A percentile compares a stretch with the other conserved stretches of the same genome.
Evolutionary conservation across 805 yeast species (phyloP).

Genomic region (Candida ipomoeae): DNA sequence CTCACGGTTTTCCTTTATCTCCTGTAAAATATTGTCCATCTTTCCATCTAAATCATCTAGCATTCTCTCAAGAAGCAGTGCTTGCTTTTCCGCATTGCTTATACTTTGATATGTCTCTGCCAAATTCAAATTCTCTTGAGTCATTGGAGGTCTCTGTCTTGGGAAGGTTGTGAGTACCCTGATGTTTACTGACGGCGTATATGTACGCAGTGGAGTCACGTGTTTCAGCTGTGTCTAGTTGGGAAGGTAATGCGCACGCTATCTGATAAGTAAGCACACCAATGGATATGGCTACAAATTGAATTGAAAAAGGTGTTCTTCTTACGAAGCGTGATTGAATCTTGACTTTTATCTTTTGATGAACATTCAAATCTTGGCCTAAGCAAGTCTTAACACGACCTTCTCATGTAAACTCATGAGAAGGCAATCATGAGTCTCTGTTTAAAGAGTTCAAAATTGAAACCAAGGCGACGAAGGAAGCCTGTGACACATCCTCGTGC

Average conservation of each 20-base stretch:
- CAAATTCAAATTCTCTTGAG: conserved; percentile 35
- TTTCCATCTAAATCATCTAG: conserved; percentile 61
- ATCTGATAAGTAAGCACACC: neutral
- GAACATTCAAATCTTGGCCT: neutral
- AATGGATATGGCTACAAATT: neutral
- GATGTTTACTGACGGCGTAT: neutral
- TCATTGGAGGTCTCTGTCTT: conserved; percentile 18
- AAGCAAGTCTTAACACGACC: neutral
- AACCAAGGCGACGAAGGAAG: conserved; percentile 67
- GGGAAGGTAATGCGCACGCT: too few species aligned
- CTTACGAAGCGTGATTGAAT: neutral
- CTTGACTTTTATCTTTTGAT: neutral
- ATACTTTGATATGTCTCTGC: conserved; percentile 58
- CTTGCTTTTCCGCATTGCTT: conserved; percentile 61
- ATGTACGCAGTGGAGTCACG: neutral
- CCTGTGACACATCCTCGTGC: conserved; percentile 83
- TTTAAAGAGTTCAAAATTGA: conserved; percentile 56
- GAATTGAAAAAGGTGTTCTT: neutral
- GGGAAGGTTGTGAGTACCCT: neutral
- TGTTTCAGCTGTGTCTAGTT: neutral
- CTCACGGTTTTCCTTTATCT: conserved; percentile 33
- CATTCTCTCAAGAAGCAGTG: conserved; percentile 61
- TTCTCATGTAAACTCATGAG: neutral
- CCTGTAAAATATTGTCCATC: conserved; percentile 53
- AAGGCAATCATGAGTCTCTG: conserved; percentile 4